Percentiles rank a stretch among this genome's conserved stretches.
Conservation (phyloP, 371 early-diverging fungal species). For the Saksenaea oblongispora region DNA sequence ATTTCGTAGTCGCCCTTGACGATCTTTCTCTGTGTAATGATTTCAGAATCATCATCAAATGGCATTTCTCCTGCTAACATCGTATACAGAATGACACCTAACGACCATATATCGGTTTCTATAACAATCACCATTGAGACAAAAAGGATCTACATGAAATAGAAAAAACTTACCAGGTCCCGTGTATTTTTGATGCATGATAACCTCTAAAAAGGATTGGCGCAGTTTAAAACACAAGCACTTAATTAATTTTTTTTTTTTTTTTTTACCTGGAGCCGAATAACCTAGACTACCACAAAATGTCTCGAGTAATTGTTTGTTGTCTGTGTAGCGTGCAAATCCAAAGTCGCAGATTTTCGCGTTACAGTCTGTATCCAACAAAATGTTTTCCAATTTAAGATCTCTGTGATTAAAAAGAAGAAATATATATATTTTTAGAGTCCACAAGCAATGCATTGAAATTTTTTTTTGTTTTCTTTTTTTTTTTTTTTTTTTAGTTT, state of each 20-base stretch:
- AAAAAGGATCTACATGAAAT: background rate
- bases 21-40: conserved; percentile 71
- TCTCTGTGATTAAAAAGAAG: conserved; percentile 50
- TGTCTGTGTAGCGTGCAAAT: conserved; percentile 75
- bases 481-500: conserved; percentile 9
- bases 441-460: background rate
- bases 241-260: conserved; percentile 1
- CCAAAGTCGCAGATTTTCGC: conserved; percentile 91
- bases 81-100: conserved; percentile 84
- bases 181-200: conserved; percentile 73
- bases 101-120: conserved; percentile 88
- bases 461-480: background rate
- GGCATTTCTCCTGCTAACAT: conserved; percentile 81
- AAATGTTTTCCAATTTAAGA: conserved; percentile 85
- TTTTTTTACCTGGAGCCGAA: conserved; percentile 69
- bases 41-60: conserved; percentile 83
- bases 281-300: conserved; percentile 87
- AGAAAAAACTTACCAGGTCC: conserved; percentile 63
- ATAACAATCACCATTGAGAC: background rate
- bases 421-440: background rate
- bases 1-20: conserved; percentile 72
- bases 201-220: conserved; percentile 54
- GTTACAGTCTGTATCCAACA: conserved; percentile 71
- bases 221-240: conserved; percentile 4
- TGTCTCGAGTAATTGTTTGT: conserved; percentile 74